Evolutionary conservation across 768 basidiomycete genomes (phyloP), one percentile per base, ranked within the genome.

Genomic region (Rhizopogon vulgaris): DNA sequence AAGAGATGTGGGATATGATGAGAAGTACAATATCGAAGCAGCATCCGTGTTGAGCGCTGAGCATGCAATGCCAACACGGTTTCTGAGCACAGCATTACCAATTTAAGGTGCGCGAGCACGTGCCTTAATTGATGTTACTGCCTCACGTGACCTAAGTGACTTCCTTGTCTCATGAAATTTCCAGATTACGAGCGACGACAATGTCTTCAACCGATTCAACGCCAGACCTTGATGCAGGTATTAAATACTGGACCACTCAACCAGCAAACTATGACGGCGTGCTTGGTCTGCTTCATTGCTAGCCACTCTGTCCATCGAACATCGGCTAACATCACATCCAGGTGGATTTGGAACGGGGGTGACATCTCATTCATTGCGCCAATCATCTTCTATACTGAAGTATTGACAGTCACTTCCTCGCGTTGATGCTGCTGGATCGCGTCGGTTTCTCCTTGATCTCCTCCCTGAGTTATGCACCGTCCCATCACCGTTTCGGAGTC

Each of bases 231-330:
- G 69, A 86, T 52, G 80, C 85, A 36, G 90, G 95, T 14, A 81
- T 97, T 40, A 72, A 80, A 18, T 98, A 96, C 66, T 98, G 95
- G 95, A 77, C 75, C 18, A 73, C 73, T 1, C 88, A 92, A 57
- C 84, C 87, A 7, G 89, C 94, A 3, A 88, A 73, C 54, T 78
- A 88, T 28, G 84, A 96, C 61, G 92, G 94, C 41, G 94, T 97
- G 8, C 78, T 97, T 25, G 94, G 91, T 64, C 67, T 59, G 71
- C 64, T 51, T 47, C 14, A 58, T 27, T 41, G 39, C 34, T 39
- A 54, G 24, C 41, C 25, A 48, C 24, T 36, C 18, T 32, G 3
- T 34, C 45, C 9, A 52, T 50, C 76, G 71, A 40, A 6, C 18
- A 30, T 75, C 65, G 60, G 78, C 75, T 32, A 18, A 43, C 27